Percentiles rank a stretch among this genome's conserved stretches.
phyloP scores from a whole-genome alignment of 441 rosid species.

The Bocquillonia castaneifolia region DNA sequence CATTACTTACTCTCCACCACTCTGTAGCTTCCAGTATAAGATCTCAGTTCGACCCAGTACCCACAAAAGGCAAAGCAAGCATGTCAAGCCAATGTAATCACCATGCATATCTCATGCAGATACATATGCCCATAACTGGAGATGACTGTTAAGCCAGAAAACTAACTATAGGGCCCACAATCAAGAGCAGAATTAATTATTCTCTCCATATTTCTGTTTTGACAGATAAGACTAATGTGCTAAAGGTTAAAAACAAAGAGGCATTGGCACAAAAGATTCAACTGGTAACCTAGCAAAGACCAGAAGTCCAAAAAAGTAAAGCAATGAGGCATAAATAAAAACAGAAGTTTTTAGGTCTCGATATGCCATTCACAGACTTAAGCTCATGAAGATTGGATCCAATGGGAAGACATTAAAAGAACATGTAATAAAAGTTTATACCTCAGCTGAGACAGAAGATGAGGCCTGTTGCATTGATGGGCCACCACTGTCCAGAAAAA shows the following conservation, averaged over 20 bases:
- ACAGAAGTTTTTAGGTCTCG: too few species aligned
- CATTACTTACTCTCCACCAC: too few species aligned
- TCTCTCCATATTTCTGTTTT: neutral
- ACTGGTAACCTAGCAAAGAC: neutral
- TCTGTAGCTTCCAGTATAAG: too few species aligned
- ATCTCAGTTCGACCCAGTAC: too few species aligned
- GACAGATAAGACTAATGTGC: too few species aligned
- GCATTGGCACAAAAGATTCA: neutral
- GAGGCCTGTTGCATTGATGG: conserved; percentile 46
- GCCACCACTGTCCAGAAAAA: conserved; percentile 33
- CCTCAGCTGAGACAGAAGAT: conserved; percentile 64
- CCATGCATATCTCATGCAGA: neutral
- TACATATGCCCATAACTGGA: neutral
- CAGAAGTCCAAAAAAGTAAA: neutral
- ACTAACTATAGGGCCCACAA: neutral
- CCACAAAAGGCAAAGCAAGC: neutral
- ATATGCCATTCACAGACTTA: neutral
- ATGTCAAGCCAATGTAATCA: neutral
- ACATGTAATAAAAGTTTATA: conserved; percentile 23
- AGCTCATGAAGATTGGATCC: neutral
- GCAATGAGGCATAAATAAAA: neutral
- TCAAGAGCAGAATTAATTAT: neutral
- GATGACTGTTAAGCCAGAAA: neutral
- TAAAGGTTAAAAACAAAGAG: too few species aligned
- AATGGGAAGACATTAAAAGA: neutral